phyloP scores from a whole-genome alignment of 192 early-diverging fungal genomes.

The Physocladia obscura region DNA sequence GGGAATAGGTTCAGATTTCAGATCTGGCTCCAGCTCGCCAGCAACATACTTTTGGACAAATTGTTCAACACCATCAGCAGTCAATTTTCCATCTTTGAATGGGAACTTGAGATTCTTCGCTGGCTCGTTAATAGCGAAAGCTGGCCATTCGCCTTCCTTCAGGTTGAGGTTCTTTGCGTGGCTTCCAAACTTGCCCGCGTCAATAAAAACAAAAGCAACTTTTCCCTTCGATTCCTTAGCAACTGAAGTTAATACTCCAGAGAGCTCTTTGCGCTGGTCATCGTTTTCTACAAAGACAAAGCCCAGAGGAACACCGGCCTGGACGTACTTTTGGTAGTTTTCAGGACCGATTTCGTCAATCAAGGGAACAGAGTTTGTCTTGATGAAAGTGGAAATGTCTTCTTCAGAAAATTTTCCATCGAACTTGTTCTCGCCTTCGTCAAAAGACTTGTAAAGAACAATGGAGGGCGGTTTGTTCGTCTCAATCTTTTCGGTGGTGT shows the following conservation, averaged over 20 bases:
- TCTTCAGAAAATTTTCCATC: conserved; percentile 55
- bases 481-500: conserved; percentile 62
- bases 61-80: conserved; percentile 51
- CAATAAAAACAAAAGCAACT: conserved; percentile 88
- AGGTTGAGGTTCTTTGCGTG: conserved; percentile 89
- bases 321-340: conserved; percentile 86
- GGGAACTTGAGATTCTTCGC: conserved; percentile 80
- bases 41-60: conserved; percentile 68
- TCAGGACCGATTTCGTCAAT: conserved; percentile 88
- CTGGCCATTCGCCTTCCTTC: conserved; percentile 84
- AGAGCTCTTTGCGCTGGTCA: conserved; percentile 59
- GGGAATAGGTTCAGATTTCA: conserved; percentile 82
- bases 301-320: conserved; percentile 83
- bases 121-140: conserved; percentile 84
- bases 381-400: conserved; percentile 71
- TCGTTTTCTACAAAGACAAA: conserved; percentile 80
- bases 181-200: conserved; percentile 78
- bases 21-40: conserved; percentile 70
- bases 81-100: conserved; percentile 71
- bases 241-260: conserved; percentile 63
- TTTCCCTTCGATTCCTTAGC: conserved; percentile 88
- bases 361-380: conserved; percentile 75
- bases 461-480: conserved; percentile 61
- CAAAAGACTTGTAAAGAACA: conserved; percentile 87
- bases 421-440: conserved; percentile 79